These are phyloP conservation scores for Anastatica hierochuntica DNA, from an alignment of 345 rosid genomes.

Conservation along the genomic window DNA sequence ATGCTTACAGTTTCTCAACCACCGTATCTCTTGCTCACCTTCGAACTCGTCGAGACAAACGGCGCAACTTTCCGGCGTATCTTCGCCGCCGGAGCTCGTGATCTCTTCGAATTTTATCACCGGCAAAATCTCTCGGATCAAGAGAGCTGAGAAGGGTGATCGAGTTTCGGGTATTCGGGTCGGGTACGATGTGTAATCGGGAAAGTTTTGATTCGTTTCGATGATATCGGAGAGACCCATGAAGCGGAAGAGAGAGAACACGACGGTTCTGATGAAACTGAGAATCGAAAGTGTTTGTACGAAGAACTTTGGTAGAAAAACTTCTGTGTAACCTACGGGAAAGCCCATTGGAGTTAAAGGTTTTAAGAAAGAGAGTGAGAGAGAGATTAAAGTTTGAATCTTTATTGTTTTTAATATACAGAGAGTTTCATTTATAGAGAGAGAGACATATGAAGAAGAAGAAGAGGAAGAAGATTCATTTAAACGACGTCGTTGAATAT, in stretches of 20 bases:
- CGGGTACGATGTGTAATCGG: slow-evolving; percentile 30
- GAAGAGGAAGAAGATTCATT: neutral
- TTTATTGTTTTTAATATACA: slow-evolving; percentile 7
- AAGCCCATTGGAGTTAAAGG: slow-evolving; percentile 66
- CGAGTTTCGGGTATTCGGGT: slow-evolving; percentile 25
- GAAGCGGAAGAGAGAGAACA: slow-evolving; percentile 40
- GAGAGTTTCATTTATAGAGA: slow-evolving; percentile 23
- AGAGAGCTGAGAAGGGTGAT: slow-evolving; percentile 54
- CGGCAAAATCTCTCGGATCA: slow-evolving; percentile 77
- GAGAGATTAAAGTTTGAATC: too few relatives aligned
- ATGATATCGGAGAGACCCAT: slow-evolving; percentile 76
- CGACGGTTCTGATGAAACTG: slow-evolving; percentile 43
- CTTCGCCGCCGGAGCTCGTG: slow-evolving; percentile 18
- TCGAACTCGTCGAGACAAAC: slow-evolving; percentile 78
- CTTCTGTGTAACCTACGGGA: slow-evolving; percentile 71
- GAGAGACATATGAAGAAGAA: neutral
- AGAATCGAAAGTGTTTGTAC: slow-evolving; percentile 58
- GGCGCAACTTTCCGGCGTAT: slow-evolving; percentile 62
- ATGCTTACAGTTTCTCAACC: slow-evolving; percentile 71
- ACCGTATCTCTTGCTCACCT: slow-evolving; percentile 64
- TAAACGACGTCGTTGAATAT: slow-evolving; percentile 11
- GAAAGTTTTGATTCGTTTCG: slow-evolving; percentile 53
- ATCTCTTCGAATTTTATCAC: slow-evolving; percentile 55
- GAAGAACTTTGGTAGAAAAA: slow-evolving; percentile 57
- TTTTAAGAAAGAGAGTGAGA: neutral